Percentiles rank a stretch among this genome's conserved stretches.
phyloP scores from a whole-genome alignment of 208 protist genomes.

The Leptomonas pyrrhocoris region DNA sequence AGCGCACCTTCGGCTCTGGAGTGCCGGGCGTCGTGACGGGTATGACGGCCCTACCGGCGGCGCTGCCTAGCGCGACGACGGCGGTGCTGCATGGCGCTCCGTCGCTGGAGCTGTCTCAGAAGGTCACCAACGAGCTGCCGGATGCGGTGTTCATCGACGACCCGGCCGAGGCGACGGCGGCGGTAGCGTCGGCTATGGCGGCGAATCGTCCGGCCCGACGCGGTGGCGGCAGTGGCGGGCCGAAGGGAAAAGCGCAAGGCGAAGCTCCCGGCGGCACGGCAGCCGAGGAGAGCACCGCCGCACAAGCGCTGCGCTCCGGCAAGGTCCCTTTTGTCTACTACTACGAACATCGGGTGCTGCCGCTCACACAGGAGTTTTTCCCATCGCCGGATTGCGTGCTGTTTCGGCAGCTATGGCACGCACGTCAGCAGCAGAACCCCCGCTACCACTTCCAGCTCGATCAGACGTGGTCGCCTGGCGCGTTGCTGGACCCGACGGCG shows the following conservation, averaged over 20 bases:
- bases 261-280: not conserved
- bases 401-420: slow-evolving; percentile 53
- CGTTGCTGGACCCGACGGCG: slow-evolving; percentile 47
- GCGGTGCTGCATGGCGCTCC: slow-evolving; percentile 15
- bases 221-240: not conserved
- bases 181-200: slow-evolving; percentile 18
- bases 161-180: slow-evolving; percentile 10
- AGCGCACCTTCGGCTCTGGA: slow-evolving; percentile 16
- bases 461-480: slow-evolving; percentile 48
- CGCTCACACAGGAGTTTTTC: slow-evolving; percentile 56
- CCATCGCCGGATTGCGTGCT: slow-evolving; percentile 40
- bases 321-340: slow-evolving; percentile 36
- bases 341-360: slow-evolving; percentile 55
- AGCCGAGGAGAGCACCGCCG: not conserved
- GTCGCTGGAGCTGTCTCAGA: slow-evolving; percentile 14
- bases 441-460: slow-evolving; percentile 61
- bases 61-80: slow-evolving; percentile 14
- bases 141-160: slow-evolving; percentile 27
- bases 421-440: slow-evolving; percentile 43
- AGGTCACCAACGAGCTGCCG: not conserved
- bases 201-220: slow-evolving; percentile 8
- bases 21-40: not conserved
- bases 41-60: not conserved
- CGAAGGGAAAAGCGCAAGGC: not conserved
- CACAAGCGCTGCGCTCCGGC: slow-evolving; percentile 11